Evolutionary conservation across 495 filamentous ascomycete species (phyloP), one percentile per base, ranked within the genome.

Genomic region (Aspergillus nidulans): DNA sequence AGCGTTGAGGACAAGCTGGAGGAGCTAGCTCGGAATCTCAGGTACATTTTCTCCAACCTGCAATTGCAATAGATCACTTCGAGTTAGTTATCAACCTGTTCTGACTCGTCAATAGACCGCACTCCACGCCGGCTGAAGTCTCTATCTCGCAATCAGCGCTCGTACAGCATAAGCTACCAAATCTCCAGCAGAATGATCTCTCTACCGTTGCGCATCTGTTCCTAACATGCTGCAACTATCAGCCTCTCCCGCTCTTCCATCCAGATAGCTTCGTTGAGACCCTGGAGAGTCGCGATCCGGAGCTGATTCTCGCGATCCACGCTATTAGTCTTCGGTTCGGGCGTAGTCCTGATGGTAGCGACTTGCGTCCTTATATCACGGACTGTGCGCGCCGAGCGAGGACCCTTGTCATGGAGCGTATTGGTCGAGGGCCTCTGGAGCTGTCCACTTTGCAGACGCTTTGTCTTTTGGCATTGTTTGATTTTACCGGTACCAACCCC

Each of bases 371-470:
- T n/a, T 56, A 56, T 49, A 66, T 69, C 6, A 53, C 43, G 21
- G 52, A 38, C 1, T 69, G 70, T 45, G 62, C 65, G n/a, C 61
- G 69, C 49, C 58, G 40, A 8, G 62, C 73, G 9, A 52, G 66
- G 24, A 58, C 55, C 10, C 55, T 68, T 16, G 63, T 71, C 10
- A 73, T 69, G 59, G 57, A 61, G 39, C 69, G 65, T 23, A 12
- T 76, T 4, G 57, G 60, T 15, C 52, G 67, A 5, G 74, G 73
- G 6, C 50, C 44, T 25, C 58, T 75, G 15, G 73, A 77, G 47
- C 51, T 77, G 5, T 74, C 73, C 6, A 75, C 73, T 2, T 59
- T 77, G 8, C 74, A 76, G 59, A 61, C 69, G 2, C 55, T 77
- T 0, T 75, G 72, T 47, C 58, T 77, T 36, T 50, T 77, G 12